A percentile compares a stretch with the other conserved stretches of the same genome.
These are phyloP conservation scores for Cordyceps javanica DNA, from an alignment of 2,329 filamentous ascomycete genomes.

Conservation along the genomic window DNA sequence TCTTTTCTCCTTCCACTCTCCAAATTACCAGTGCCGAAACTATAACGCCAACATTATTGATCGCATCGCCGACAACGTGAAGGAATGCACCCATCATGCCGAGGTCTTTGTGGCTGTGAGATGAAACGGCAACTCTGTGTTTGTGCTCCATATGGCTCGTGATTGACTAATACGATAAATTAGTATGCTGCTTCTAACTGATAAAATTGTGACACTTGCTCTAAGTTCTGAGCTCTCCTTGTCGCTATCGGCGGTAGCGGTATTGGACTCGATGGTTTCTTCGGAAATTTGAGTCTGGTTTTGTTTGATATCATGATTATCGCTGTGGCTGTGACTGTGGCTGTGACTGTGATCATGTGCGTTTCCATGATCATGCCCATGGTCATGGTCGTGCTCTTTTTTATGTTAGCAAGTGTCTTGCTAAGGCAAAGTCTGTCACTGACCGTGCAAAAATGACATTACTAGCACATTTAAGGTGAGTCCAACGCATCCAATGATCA, in stretches of 20 bases:
- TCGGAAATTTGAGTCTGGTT: background rate
- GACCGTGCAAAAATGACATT: conserved; percentile 59
- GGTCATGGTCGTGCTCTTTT: conserved; percentile 19
- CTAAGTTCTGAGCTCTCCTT: background rate
- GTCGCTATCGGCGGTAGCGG: background rate
- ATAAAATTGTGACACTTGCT: background rate
- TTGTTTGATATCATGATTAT: conserved; percentile 6
- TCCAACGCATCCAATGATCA: conserved; percentile 64
- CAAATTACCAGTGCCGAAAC: conserved; percentile 63
- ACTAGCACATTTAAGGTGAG: conserved; percentile 62
- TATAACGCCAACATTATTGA: conserved; percentile 74
- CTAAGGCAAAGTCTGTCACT: conserved; percentile 10
- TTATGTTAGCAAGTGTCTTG: background rate
- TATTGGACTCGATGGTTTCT: conserved; percentile 4
- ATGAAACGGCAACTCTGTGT: conserved; percentile 30
- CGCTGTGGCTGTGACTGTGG: conserved; percentile 16
- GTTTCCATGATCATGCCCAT: background rate
- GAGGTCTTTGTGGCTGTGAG: conserved; percentile 48
- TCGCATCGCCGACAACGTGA: conserved; percentile 65
- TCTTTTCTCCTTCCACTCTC: conserved; percentile 48
- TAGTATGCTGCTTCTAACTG: background rate
- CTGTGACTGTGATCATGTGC: conserved; percentile 9
- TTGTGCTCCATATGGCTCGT: conserved; percentile 43
- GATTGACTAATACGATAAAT: conserved; percentile 1
- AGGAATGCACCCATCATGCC: conserved; percentile 65